Conservation (phyloP, 768 basidiomycete genomes). For the Asterophora lycoperdoides region DNA sequence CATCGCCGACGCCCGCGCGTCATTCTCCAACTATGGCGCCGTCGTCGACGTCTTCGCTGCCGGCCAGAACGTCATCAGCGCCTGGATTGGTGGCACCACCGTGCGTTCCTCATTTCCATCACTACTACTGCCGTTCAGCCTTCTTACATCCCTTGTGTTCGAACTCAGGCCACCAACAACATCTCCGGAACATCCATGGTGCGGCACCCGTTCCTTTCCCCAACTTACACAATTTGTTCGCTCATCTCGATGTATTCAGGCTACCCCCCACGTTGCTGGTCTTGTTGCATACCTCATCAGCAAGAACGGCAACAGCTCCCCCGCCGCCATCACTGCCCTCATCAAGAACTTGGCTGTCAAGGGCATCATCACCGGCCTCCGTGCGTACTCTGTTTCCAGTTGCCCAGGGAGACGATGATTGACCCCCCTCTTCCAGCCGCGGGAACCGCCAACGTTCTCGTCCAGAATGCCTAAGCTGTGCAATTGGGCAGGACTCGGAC, state of each 20-base stretch:
- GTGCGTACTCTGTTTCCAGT: too few relatives aligned
- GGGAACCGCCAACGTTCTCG: too few relatives aligned
- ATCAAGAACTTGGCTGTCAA: constrained; percentile 26
- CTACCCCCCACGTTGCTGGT: not conserved
- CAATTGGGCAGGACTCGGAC: too few relatives aligned
- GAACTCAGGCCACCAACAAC: not conserved
- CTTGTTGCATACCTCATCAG: not conserved
- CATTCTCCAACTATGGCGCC: constrained; percentile 33
- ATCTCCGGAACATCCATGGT: constrained; percentile 15
- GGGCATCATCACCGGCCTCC: constrained; percentile 23
- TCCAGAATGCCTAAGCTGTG: too few relatives aligned
- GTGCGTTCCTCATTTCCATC: not conserved
- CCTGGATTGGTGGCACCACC: too few relatives aligned
- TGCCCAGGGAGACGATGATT: too few relatives aligned
- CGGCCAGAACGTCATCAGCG: constrained; percentile 22
- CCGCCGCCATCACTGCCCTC: constrained; percentile 24
- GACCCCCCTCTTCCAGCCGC: constrained; percentile 11
- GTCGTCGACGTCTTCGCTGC: constrained; percentile 32
- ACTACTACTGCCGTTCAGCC: not conserved
- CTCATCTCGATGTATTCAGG: too few relatives aligned
- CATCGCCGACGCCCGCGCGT: constrained; percentile 24
- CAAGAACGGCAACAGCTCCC: constrained; percentile 11
- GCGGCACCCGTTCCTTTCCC: not conserved
- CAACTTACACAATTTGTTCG: too few relatives aligned
- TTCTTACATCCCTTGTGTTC: too few relatives aligned